Evolutionary conservation across 2,329 filamentous ascomycete species (phyloP).

Genomic region (Arthrobotrys megalospora): DNA sequence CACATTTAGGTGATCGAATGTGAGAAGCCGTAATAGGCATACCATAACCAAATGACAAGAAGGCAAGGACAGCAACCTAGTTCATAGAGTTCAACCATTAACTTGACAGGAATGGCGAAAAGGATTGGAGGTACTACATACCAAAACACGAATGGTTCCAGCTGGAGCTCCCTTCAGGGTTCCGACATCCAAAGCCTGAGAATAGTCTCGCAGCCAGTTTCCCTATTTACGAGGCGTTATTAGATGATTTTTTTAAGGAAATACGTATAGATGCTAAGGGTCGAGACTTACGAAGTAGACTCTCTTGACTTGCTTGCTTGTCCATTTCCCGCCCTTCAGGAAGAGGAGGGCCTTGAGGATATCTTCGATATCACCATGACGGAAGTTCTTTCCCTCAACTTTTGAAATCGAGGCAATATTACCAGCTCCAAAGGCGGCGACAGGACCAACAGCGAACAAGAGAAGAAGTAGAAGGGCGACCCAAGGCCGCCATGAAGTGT

Average conservation of each 20-base stretch:
- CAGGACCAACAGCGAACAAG: constrained; percentile 69
- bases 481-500: constrained; percentile 46
- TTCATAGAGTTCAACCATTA: constrained; percentile 33
- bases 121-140: constrained; percentile 72
- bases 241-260: neutral
- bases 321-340: constrained; percentile 87
- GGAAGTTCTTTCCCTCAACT: constrained; percentile 79
- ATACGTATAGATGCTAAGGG: neutral
- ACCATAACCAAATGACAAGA: constrained; percentile 86
- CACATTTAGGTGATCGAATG: neutral
- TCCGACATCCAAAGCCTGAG: constrained; percentile 84
- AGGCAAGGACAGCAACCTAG: constrained; percentile 83
- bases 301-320: constrained; percentile 81
- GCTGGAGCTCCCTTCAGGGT: constrained; percentile 84
- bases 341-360: constrained; percentile 83
- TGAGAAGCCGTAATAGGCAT: constrained; percentile 57
- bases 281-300: constrained; percentile 70
- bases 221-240: constrained; percentile 68
- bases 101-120: neutral
- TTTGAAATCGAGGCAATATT: constrained; percentile 75
- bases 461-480: constrained; percentile 70
- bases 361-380: constrained; percentile 77
- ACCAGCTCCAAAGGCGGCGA: constrained; percentile 77
- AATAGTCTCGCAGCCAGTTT: constrained; percentile 90
- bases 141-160: constrained; percentile 82